A percentile compares a stretch with the other conserved stretches of the same genome.
phyloP scores from a whole-genome alignment of 108 stramenopile genomes.

The Licmophora abbreviata region DNA sequence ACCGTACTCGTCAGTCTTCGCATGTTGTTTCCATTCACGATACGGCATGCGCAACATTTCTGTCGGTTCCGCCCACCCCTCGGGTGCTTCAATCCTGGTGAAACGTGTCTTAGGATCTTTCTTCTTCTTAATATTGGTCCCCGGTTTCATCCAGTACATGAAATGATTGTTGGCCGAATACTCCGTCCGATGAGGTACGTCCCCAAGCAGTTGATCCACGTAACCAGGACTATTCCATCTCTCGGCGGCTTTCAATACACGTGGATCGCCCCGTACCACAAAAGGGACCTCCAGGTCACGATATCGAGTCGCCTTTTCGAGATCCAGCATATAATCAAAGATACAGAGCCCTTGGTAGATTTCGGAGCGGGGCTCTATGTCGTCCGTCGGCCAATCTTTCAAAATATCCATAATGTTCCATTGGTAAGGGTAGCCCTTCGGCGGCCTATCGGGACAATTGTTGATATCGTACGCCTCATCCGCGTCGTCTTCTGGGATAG shows the following conservation, averaged over 20 bases:
- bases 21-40: slow-evolving; percentile 75
- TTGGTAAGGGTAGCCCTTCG: slow-evolving; percentile 64
- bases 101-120: slow-evolving; percentile 5
- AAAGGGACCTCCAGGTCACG: slow-evolving; percentile 92
- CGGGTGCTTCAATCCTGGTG: slow-evolving; percentile 9
- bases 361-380: slow-evolving; percentile 23
- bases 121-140: slow-evolving; percentile 14
- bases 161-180: slow-evolving; percentile 85
- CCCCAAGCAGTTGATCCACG: slow-evolving; percentile 63
- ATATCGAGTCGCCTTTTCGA: slow-evolving; percentile 76
- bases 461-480: slow-evolving; percentile 56
- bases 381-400: slow-evolving; percentile 59
- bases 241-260: slow-evolving; percentile 62
- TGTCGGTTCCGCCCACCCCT: slow-evolving; percentile 74
- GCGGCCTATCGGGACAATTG: slow-evolving; percentile 71
- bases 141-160: slow-evolving; percentile 82
- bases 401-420: slow-evolving; percentile 69
- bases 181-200: slow-evolving; percentile 62
- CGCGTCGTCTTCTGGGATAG: slow-evolving; percentile 14
- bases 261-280: slow-evolving; percentile 87
- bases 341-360: slow-evolving; percentile 74
- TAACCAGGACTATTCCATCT: slow-evolving; percentile 86
- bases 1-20: slow-evolving; percentile 54
- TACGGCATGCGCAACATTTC: slow-evolving; percentile 68
- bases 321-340: slow-evolving; percentile 80